These are phyloP conservation scores for Geotrichum carabidarum DNA, from an alignment of 1,139 yeast species.

Conservation along the genomic window DNA sequence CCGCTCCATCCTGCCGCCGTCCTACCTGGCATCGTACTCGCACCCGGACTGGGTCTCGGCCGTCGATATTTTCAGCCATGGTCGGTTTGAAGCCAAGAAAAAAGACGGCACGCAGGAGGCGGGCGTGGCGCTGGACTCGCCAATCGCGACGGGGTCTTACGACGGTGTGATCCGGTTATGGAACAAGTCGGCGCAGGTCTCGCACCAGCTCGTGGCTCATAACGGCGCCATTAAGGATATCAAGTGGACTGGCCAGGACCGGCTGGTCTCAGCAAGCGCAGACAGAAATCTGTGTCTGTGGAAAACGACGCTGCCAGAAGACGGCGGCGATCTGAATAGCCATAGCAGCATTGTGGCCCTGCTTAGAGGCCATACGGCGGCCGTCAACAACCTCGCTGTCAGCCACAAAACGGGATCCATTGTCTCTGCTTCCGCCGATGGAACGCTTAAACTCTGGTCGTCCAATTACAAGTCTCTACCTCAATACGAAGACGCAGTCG, in stretches of 20 bases:
- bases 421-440: conserved; percentile 80
- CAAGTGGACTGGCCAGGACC: conserved; percentile 55
- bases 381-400: conserved; percentile 74
- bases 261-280: conserved; percentile 79
- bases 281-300: conserved; percentile 87
- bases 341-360: conserved; percentile 56
- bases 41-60: conserved; percentile 97
- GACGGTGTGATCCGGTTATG: conserved; percentile 92
- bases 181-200: conserved; percentile 77
- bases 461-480: conserved; percentile 80
- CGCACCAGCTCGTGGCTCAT: conserved; percentile 81
- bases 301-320: conserved; percentile 54
- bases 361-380: conserved; percentile 82
- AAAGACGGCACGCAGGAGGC: conserved; percentile 20
- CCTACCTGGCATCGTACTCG: conserved; percentile 77
- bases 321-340: conserved; percentile 44
- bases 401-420: conserved; percentile 48
- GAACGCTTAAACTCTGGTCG: conserved; percentile 83
- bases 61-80: conserved; percentile 44
- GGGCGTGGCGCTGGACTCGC: conserved; percentile 28
- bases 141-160: conserved; percentile 82
- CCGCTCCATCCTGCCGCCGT: conserved; percentile 88
- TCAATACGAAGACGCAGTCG: conserved; percentile 50
- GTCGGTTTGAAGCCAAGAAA: conserved; percentile 25
- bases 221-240: conserved; percentile 80